Evolutionary conservation across 2,329 filamentous ascomycete species (phyloP).

Genomic region (Dactylellina parvicollis): DNA sequence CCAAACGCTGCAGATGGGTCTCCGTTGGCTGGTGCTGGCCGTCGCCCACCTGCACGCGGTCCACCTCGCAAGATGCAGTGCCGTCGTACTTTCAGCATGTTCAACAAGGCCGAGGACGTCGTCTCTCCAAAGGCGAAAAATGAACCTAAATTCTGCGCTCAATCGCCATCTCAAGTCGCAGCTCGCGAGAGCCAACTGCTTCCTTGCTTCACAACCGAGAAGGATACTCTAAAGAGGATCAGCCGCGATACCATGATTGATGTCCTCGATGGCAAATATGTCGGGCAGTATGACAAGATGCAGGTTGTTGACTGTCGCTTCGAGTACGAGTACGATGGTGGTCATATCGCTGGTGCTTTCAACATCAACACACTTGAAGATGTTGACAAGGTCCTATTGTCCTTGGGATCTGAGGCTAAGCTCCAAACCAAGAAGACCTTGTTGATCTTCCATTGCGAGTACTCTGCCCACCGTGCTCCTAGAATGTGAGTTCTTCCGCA

Average conservation of each 20-base stretch:
- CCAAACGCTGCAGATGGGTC: conserved; percentile 72
- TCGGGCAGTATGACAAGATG: conserved; percentile 78
- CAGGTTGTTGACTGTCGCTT: conserved; percentile 96
- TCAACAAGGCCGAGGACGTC: conserved; percentile 87
- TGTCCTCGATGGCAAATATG: conserved; percentile 86
- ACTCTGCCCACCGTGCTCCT: conserved; percentile 93
- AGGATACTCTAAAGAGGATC: conserved; percentile 89
- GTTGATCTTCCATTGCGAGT: conserved; percentile 96
- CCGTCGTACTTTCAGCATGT: conserved; percentile 95
- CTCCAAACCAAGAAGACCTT: conserved; percentile 76
- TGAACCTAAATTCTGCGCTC: conserved; percentile 60
- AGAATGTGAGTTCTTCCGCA: conserved; percentile 72
- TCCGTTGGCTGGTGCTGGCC: conserved; percentile 74
- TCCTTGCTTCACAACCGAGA: conserved; percentile 83
- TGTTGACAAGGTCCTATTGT: conserved; percentile 78
- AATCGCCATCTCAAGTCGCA: conserved; percentile 60
- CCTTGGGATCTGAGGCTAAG: conserved; percentile 60
- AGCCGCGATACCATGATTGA: conserved; percentile 81
- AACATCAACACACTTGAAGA: conserved; percentile 98
- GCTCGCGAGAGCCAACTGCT: conserved; percentile 72
- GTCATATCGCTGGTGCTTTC: conserved; percentile 90
- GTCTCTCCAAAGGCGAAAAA: conserved; percentile 79
- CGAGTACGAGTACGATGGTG: conserved; percentile 97
- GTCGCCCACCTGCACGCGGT: conserved; percentile 75
- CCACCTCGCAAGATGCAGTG: conserved; percentile 79